Base-by-base conservation (phyloP, 2,329 filamentous ascomycete genomes). In the Xylariaceae sp. region DNA sequence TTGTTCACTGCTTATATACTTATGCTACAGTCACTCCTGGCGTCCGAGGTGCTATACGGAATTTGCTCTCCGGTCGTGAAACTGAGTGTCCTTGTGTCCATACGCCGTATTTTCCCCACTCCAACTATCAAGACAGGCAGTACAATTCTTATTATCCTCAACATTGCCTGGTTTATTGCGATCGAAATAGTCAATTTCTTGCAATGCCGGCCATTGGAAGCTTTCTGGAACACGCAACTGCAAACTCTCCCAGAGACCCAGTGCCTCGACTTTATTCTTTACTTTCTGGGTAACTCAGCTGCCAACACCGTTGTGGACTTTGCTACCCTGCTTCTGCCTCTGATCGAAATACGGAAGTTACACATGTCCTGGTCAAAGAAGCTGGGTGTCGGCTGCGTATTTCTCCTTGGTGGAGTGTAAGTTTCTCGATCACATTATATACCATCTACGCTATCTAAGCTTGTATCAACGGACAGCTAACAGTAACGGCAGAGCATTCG, bases 1-100 rank as follows among this genome's bases (percentile, higher is more conserved):
- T 17, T 37, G 27, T 12, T 4, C 2, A 7, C 11, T 24, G 11
- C 21, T n/a, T n/a, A 24, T 7, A 24, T 6, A 24, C 21, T 24
- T 24, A 24, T 7, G 21, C 6, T 24, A 6, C 21, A 24, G 21
- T 6, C 21, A 24, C 41, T 62, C 15, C 61, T 59, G 41, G 52
- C 64, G 4, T 24, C 15, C 9, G 32, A 38, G 35, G 3, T 42
- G 11, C 15, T 24, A 11, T 43, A 43, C 24, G 30, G 15, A 18
- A 13, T 27, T 8, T 39, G 41, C 30, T 47, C 44, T 6, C 36
- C 41, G 3, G 18, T 44, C 11, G 34, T 41, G 4, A 47, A 47
- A 16, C 35, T 47, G 9, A 33, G 38, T 2, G 34, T 47, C 1
- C 36, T 47, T 2, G 41, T 38, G n/a, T 40, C 45, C 23, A 36